Conservation (phyloP, 164 flowering plant genomes). For the Malania oleifera region DNA sequence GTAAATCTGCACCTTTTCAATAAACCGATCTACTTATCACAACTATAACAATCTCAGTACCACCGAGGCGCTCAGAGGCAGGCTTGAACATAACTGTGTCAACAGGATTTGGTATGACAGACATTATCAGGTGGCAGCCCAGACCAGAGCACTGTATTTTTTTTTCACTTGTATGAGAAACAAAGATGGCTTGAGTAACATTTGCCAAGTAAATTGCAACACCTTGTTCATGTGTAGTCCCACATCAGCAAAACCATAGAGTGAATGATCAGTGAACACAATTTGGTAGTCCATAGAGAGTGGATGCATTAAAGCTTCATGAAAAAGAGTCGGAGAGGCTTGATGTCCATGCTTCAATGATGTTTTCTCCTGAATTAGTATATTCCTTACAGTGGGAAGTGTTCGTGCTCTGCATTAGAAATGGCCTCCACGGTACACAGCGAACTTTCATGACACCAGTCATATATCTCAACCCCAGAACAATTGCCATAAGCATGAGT, state of each 20-base stretch:
- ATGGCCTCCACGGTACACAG: constrained; percentile 87
- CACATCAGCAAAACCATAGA: constrained; percentile 93
- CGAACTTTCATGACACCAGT: constrained; percentile 90
- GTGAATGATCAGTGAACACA: constrained; percentile 92
- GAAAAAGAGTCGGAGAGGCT: constrained; percentile 95
- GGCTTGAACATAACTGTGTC: constrained; percentile 97
- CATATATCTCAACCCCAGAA: constrained; percentile 89
- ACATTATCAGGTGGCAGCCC: constrained; percentile 88
- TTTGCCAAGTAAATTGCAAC: constrained; percentile 89
- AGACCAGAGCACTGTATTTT: constrained; percentile 88
- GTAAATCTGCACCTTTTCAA: constrained; percentile 93
- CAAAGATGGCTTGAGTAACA: constrained; percentile 91
- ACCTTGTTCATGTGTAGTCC: constrained; percentile 99
- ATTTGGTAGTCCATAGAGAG: constrained; percentile 95
- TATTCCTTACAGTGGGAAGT: constrained; percentile 76
- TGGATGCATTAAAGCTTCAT: constrained; percentile 96
- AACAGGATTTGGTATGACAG: constrained; percentile 92
- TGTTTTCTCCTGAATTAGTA: constrained; percentile 76
- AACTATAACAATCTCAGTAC: constrained; percentile 66
- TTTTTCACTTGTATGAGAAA: constrained; percentile 96
- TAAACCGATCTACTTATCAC: constrained; percentile 96
- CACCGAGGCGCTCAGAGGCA: constrained; percentile 49
- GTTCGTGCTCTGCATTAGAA: constrained; percentile 89
- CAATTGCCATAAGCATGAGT: constrained; percentile 95
- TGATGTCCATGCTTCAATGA: constrained; percentile 93